Evolutionary conservation across 2,329 filamentous ascomycete genomes (phyloP).

Genomic region (Pseudogymnoascus sp.): DNA sequence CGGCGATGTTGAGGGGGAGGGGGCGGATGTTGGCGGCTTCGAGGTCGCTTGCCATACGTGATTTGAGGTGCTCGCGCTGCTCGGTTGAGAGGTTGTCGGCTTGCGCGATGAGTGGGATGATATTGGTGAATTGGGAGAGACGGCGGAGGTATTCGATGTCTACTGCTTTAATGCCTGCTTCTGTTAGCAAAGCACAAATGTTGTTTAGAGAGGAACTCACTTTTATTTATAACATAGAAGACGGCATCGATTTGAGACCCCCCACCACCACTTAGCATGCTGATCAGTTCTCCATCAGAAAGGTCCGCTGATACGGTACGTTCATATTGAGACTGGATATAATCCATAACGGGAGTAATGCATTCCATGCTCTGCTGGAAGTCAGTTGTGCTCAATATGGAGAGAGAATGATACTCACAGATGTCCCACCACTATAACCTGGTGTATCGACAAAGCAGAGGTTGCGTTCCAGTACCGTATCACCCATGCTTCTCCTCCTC

Average conservation of each 20-base stretch:
- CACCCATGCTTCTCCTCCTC: constrained; percentile 64
- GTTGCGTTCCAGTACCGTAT: constrained; percentile 80
- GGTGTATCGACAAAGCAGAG: constrained; percentile 88
- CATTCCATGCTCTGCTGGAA: constrained; percentile 42
- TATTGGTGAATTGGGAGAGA: constrained; percentile 68
- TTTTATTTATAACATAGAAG: constrained; percentile 70
- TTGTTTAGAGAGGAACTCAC: constrained; percentile 39
- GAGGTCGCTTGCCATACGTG: constrained; percentile 50
- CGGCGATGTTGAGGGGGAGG: constrained; percentile 55
- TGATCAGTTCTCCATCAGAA: constrained; percentile 66
- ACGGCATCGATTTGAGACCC: constrained; percentile 79
- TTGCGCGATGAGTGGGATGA: constrained; percentile 75
- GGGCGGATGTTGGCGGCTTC: constrained; percentile 50
- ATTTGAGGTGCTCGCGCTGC: constrained; percentile 53
- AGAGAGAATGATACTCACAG: constrained; percentile 35
- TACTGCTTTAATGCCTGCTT: constrained; percentile 43
- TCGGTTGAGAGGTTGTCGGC: constrained; percentile 60
- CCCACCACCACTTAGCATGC: constrained; percentile 71
- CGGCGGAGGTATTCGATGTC: constrained; percentile 68
- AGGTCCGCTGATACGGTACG: constrained; percentile 55
- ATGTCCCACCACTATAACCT: constrained; percentile 49
- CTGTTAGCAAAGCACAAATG: not conserved
- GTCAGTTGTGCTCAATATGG: constrained; percentile 21
- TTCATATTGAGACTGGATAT: constrained; percentile 64
- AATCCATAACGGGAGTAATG: constrained; percentile 56